Percentiles rank a stretch among this genome's conserved stretches.
phyloP scores from a whole-genome alignment of 306 rosid species.

The Trifolium dubium region DNA sequence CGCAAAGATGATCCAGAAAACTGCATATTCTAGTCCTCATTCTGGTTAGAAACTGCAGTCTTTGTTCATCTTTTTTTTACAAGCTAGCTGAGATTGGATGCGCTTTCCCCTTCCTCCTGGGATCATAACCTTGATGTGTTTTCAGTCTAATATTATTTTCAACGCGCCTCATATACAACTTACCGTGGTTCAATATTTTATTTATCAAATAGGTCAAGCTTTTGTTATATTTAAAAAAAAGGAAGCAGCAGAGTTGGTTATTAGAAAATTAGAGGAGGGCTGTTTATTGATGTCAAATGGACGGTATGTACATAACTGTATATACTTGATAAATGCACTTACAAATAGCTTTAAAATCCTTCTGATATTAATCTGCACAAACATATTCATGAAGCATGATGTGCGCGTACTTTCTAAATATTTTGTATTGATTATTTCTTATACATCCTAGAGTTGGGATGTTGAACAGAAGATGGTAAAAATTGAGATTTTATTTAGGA shows the following conservation, averaged over 20 bases:
- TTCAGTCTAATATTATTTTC: neutral
- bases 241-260: conserved; percentile 69
- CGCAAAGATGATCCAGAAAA: conserved; percentile 76
- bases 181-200: conserved; percentile 16
- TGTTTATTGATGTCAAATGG: conserved; percentile 80
- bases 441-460: neutral
- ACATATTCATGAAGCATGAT: conserved; percentile 6
- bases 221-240: conserved; percentile 63
- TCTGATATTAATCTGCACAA: neutral
- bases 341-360: conserved; percentile 16
- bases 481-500: neutral
- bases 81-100: neutral
- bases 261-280: conserved; percentile 60
- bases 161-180: conserved; percentile 2
- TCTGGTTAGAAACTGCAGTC: conserved; percentile 58
- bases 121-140: conserved; percentile 17
- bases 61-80: neutral
- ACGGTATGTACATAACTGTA: conserved; percentile 60
- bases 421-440: conserved; percentile 1
- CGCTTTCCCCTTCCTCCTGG: neutral
- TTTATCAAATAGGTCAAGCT: conserved; percentile 80
- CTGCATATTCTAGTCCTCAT: conserved; percentile 66
- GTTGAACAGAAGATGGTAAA: neutral
- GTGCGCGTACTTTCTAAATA: neutral
- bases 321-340: neutral